Evolutionary conservation across 2,329 filamentous ascomycete genomes (phyloP).

Genomic region (Mariannaea sp.): DNA sequence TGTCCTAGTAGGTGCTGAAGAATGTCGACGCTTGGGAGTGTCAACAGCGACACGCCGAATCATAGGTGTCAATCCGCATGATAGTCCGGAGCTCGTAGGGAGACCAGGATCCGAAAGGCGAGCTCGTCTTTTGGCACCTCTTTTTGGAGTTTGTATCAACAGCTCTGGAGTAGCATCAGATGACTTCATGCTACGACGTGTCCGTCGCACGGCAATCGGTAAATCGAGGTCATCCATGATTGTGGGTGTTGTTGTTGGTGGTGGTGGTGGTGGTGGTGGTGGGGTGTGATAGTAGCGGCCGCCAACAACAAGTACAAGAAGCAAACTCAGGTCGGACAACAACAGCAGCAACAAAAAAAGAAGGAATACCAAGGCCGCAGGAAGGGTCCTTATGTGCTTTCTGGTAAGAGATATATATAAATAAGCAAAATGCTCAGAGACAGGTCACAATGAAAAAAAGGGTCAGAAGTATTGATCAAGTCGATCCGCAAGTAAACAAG

Average conservation of each 20-base stretch:
- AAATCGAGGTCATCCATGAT: conserved; percentile 49
- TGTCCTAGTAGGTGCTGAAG: conserved; percentile 48
- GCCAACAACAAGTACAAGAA: conserved; percentile 6
- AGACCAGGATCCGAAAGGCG: conserved; percentile 64
- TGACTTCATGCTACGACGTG: conserved; percentile 51
- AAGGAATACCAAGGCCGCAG: conserved; percentile 8
- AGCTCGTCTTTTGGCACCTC: conserved; percentile 52
- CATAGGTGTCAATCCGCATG: conserved; percentile 63
- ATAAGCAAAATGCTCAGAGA: no score
- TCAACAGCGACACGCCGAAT: conserved; percentile 56
- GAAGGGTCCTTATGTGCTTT: not conserved
- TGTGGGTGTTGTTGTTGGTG: not conserved
- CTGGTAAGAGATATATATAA: not conserved
- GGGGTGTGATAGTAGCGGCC: conserved; percentile 1
- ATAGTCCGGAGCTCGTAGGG: conserved; percentile 34
- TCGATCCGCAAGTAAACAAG: conserved; percentile 24
- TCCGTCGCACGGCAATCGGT: conserved; percentile 61
- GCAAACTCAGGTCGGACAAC: conserved; percentile 11
- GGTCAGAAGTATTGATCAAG: conserved; percentile 18
- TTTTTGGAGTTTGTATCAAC: conserved; percentile 40
- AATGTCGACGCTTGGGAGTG: conserved; percentile 48
- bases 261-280: conserved; percentile 1
- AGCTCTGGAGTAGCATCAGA: conserved; percentile 34
- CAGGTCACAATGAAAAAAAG: not conserved
- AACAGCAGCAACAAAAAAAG: not conserved